Conservation (phyloP, 371 early-diverging fungal species). For the Parasitella parasitica region DNA sequence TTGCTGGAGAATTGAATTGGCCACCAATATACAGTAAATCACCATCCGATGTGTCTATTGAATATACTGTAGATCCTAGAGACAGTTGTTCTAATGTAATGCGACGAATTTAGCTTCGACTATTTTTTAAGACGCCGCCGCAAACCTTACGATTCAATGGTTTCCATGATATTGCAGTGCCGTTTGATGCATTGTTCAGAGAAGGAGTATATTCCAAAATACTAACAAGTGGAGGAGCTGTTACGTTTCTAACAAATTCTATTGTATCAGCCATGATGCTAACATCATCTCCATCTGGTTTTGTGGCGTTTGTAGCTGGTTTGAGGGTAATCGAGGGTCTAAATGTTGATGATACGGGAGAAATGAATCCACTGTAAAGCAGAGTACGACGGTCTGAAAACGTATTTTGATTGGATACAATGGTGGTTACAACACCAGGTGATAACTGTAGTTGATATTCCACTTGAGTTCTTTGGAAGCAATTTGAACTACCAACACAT, state of each 20-base stretch:
- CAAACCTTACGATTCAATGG: constrained; percentile 33
- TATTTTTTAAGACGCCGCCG: too few species aligned
- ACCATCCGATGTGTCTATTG: constrained; percentile 32
- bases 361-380: constrained; percentile 52
- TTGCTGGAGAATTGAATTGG: constrained; percentile 12
- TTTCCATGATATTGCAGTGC: constrained; percentile 25
- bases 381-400: constrained; percentile 40
- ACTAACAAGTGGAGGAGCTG: constrained; percentile 33
- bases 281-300: constrained; percentile 14
- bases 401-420: constrained; percentile 44
- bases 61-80: constrained; percentile 28
- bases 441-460: constrained; percentile 42
- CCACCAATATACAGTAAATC: constrained; percentile 42
- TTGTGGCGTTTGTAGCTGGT: constrained; percentile 19
- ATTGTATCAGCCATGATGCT: constrained; percentile 38
- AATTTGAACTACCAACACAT: constrained; percentile 60
- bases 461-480: constrained; percentile 50
- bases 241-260: constrained; percentile 34
- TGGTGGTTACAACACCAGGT: constrained; percentile 25
- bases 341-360: constrained; percentile 28
- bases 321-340: constrained; percentile 27
- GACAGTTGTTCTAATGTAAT: constrained; percentile 41
- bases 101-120: too few species aligned
- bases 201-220: constrained; percentile 41
- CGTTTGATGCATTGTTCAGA: constrained; percentile 19